Evolutionary conservation across 805 yeast species (phyloP).

Genomic region (Metschnikowia vanudenii): DNA sequence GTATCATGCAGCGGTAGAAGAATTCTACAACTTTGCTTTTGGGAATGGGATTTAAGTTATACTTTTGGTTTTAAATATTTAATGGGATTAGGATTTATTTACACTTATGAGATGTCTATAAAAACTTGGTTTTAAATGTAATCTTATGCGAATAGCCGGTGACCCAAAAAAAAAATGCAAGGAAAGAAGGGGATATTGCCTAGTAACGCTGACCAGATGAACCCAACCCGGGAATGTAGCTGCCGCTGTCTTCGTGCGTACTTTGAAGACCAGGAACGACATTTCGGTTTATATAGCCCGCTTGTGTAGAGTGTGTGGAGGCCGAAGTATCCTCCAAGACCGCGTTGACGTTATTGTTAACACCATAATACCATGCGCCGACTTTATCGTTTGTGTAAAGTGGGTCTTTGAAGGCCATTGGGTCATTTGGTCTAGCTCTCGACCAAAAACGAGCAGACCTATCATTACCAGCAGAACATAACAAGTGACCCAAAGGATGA

Average conservation of each 20-base stretch:
- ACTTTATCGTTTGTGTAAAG: slow-evolving; percentile 67
- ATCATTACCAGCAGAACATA: slow-evolving; percentile 92
- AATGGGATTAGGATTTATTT: slow-evolving; percentile 3
- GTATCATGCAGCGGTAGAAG: slow-evolving; percentile 19
- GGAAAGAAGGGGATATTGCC: background rate
- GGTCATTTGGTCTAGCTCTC: slow-evolving; percentile 87
- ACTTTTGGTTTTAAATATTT: too few relatives aligned
- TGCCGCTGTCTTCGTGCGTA: slow-evolving; percentile 9
- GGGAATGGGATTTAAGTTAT: slow-evolving; percentile 1
- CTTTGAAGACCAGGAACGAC: slow-evolving; percentile 19
- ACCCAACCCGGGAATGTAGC: slow-evolving; percentile 14
- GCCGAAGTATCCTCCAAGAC: slow-evolving; percentile 23
- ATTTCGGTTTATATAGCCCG: slow-evolving; percentile 1
- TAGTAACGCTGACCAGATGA: slow-evolving; percentile 4
- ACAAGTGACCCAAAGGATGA: slow-evolving; percentile 90
- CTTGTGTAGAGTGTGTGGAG: background rate
- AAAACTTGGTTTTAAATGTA: background rate
- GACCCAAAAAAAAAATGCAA: background rate
- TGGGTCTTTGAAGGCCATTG: slow-evolving; percentile 75
- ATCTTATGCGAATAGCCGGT: background rate
- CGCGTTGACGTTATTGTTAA: slow-evolving; percentile 45
- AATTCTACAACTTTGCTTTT: slow-evolving; percentile 12
- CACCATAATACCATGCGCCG: slow-evolving; percentile 55
- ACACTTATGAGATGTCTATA: background rate
- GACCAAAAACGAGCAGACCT: slow-evolving; percentile 93